Base-by-base conservation (phyloP, 306 rosid species). In the Cucumis sativus region DNA sequence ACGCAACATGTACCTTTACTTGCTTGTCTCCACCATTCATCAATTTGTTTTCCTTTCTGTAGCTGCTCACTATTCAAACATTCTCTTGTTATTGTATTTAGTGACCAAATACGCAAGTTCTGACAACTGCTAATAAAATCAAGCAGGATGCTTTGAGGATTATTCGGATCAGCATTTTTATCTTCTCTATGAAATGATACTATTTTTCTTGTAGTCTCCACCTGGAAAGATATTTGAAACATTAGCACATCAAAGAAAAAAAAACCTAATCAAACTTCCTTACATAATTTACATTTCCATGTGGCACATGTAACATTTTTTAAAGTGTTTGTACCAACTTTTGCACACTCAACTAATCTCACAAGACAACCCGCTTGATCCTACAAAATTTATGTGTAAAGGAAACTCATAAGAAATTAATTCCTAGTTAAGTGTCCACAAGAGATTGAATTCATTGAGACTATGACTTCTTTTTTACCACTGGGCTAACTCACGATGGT, bases 1-100 rank as follows among this genome's bases (percentile, higher is more conserved):
- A 30, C 9, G 39, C 76, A 72, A 43, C 41, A 45, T 33, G 61
- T 87, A 92, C 97, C 99, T 95, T 95, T 92, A 88, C 87, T 90
- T 9, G 93, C 96, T 87, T 91, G 97, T 84, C 90, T 92, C 99
- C 97, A 95, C 99, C 99, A 95, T 86, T 92, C 99, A 87, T 95
- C 99, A 80, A 95, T 95, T 85, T 92, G 97, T 83, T 95, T 95
- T 85, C 99, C 99, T 80, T 95, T 95, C 76, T 95, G 99, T 80
- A 95, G 97, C 76, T 95, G 99, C 84, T 95, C 99, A 70, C 88
- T 90, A 77, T 95, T 92, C 85, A 95, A 84, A 87, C 89, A 91
- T 79, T 95, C 99, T 84, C 99, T 88, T 76, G 97, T 83, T 79
- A 96, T 70, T 14, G 99, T 82, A 85, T 95, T 95, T 90, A 95